Base-by-base conservation (phyloP, 2,329 filamentous ascomycete genomes). In the Ophiosphaerella narmari region DNA sequence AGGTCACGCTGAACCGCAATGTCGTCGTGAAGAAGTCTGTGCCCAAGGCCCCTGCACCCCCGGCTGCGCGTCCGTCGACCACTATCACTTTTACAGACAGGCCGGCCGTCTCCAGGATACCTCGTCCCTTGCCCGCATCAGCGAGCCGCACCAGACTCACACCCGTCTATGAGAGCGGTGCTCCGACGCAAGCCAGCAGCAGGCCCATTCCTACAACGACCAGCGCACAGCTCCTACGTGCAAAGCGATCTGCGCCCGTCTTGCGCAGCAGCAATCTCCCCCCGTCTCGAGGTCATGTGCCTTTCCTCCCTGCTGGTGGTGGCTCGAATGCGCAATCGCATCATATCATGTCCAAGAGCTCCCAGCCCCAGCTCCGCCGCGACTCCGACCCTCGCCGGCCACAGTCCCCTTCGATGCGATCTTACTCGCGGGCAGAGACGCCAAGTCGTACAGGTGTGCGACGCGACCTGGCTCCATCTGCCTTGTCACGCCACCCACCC, bases 1-100 rank as follows among this genome's bases (percentile, higher is more conserved):
- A 93, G 72, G 80, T 91, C 37, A 93, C 88, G 0, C 78, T 96
- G 14, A 94, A 97, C 71, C 91, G 90, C 56, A 97, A 99, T 70
- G 84, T 99, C 59, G 92, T 93, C 70, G 82, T 95, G 64, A 96
- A 95, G 74, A 83, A 86, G 57, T 78, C 84, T 18, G 72, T 72
- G 39, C 38, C 60, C 32, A 73, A 70, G 54, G 81, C 85, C 45
- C 81, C 86, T 16, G 77, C 82, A 12, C 92, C 90, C 59, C 88
- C 91, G 39, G 82, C 83, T 18, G 83, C 89, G 54, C 77, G 82
- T 46, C 85, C 90, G 14, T 86, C 90, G 9, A 88, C 94, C 24
- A 93, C 92, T 11, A 80, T 97, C 54, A 97, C 91, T 6, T 97
- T 97, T 69, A 95, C 90, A 40, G 94, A 89, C 74, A 91, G 92